Conservation (phyloP, 73 alveolate genomes). For the Tetrahymena elliotti region DNA sequence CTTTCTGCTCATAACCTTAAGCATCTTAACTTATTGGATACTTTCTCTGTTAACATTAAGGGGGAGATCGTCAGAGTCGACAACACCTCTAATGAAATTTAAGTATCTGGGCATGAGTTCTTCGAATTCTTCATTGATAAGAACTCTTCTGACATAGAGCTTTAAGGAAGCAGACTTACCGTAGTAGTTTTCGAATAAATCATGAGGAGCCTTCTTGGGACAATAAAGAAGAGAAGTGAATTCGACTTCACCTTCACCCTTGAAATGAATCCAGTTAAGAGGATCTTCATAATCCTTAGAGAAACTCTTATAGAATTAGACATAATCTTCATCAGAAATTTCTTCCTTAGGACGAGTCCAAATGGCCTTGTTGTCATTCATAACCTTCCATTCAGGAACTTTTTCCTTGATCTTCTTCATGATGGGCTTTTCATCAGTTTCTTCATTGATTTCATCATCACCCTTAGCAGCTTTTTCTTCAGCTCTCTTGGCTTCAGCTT, state of each 20-base stretch:
- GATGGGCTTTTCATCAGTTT: slow-evolving; percentile 71
- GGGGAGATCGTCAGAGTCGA: slow-evolving; percentile 98
- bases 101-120: slow-evolving; percentile 97
- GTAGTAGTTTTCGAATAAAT: slow-evolving; percentile 94
- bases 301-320: slow-evolving; percentile 89
- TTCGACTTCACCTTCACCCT: slow-evolving; percentile 97
- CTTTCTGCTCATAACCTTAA: slow-evolving; percentile 93
- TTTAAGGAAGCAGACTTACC: slow-evolving; percentile 86
- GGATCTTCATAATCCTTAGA: slow-evolving; percentile 96
- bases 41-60: slow-evolving; percentile 97
- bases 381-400: slow-evolving; percentile 95
- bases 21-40: slow-evolving; percentile 92
- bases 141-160: slow-evolving; percentile 97
- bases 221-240: slow-evolving; percentile 90
- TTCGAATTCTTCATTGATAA: slow-evolving; percentile 97
- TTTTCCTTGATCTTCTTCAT: slow-evolving; percentile 82
- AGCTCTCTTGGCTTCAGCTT: slow-evolving; percentile 65
- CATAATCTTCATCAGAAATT: slow-evolving; percentile 91
- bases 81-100: slow-evolving; percentile 96
- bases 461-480: slow-evolving; percentile 67
- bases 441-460: slow-evolving; percentile 77
- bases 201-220: slow-evolving; percentile 91
- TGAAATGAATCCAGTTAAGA: slow-evolving; percentile 92
- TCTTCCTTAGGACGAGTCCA: slow-evolving; percentile 98
- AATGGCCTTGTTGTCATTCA: slow-evolving; percentile 95